These are phyloP conservation scores for Mycosphaerella arachidis DNA, from an alignment of 2,329 filamentous ascomycete genomes.

Conservation along the genomic window DNA sequence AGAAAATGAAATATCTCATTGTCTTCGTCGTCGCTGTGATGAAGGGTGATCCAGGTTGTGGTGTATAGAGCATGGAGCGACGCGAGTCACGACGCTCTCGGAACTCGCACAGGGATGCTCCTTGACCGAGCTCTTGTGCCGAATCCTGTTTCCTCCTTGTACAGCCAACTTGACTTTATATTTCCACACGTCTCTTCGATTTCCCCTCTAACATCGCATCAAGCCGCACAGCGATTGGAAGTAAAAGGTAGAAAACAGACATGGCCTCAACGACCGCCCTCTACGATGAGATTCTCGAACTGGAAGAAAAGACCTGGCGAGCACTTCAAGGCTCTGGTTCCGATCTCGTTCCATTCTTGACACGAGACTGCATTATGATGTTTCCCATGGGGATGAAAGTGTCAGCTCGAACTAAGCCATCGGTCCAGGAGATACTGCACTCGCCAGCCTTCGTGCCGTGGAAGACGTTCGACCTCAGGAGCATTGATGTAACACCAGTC, in stretches of 20 bases:
- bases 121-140: too few relatives aligned
- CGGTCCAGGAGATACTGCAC: slow-evolving; percentile 27
- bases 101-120: too few relatives aligned
- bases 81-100: too few relatives aligned
- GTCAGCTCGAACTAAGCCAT: slow-evolving; percentile 23
- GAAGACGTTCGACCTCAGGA: slow-evolving; percentile 25
- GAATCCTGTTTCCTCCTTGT: not conserved
- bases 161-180: not conserved
- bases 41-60: too few relatives aligned
- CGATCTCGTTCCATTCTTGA: slow-evolving; percentile 25
- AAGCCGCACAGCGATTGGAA: not conserved
- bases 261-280: slow-evolving; percentile 14
- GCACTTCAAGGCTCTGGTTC: slow-evolving; percentile 23
- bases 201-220: not conserved
- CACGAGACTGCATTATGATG: slow-evolving; percentile 28
- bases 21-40: too few relatives aligned
- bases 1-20: too few relatives aligned
- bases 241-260: not conserved
- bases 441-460: slow-evolving; percentile 28
- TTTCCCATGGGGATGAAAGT: slow-evolving; percentile 28
- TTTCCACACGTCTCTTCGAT: not conserved
- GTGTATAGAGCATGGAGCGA: too few relatives aligned
- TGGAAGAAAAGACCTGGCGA: slow-evolving; percentile 30
- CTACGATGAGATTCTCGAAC: slow-evolving; percentile 22
- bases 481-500: slow-evolving; percentile 26